phyloP scores from a whole-genome alignment of 805 yeast species.

The Brettanomyces nanus region DNA sequence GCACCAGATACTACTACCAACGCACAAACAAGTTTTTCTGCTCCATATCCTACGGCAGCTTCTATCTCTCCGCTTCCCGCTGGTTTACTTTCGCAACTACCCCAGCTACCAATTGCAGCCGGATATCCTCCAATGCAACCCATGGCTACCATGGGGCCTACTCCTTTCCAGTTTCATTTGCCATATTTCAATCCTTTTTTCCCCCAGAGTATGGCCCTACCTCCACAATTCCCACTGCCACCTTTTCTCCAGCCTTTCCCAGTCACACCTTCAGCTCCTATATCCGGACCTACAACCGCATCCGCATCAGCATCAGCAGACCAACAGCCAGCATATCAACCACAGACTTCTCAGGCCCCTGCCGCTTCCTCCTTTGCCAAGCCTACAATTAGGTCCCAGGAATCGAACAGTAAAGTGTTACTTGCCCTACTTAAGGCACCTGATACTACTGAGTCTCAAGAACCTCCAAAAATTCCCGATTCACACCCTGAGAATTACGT shows the following conservation, averaged over 20 bases:
- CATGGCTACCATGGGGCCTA: constrained; percentile 6
- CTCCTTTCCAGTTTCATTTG: not conserved
- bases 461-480: too few relatives aligned
- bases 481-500: too few relatives aligned
- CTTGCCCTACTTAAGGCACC: not conserved
- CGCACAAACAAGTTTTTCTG: too few relatives aligned
- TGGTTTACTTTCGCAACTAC: too few relatives aligned
- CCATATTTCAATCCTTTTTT: not conserved
- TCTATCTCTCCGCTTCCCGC: too few relatives aligned
- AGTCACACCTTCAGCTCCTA: not conserved
- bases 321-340: not conserved
- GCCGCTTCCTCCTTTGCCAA: not conserved
- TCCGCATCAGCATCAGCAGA: not conserved
- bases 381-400: constrained; percentile 3
- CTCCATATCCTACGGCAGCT: too few relatives aligned
- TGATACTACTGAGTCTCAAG: not conserved
- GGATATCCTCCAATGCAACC: too few relatives aligned
- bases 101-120: too few relatives aligned
- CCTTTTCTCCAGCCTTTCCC: constrained; percentile 1
- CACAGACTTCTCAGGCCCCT: not conserved
- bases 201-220: not conserved
- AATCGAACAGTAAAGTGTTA: not conserved
- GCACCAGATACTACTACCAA: constrained; percentile 2
- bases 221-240: constrained; percentile 4
- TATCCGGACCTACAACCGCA: not conserved